Percentiles rank a stretch among this genome's conserved stretches.
Conservation (phyloP, 176 grass and related monocot species). For the Cenchrus purpureus region DNA sequence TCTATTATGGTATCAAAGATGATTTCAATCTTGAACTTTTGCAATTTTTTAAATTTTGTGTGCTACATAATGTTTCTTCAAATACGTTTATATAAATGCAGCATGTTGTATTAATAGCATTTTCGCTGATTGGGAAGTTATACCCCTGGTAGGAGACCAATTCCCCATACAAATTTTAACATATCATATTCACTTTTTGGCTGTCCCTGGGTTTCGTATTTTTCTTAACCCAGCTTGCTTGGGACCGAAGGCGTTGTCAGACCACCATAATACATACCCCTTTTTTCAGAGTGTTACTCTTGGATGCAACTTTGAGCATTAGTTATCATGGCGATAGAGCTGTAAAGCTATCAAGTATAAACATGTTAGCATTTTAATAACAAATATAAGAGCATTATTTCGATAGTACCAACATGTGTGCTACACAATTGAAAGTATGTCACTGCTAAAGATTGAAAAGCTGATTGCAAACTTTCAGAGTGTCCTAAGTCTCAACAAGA, state of each 20-base stretch:
- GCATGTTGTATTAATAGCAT: neutral
- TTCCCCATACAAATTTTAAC: neutral
- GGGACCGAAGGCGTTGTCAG: neutral
- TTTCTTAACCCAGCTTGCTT: neutral
- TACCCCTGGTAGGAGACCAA: neutral
- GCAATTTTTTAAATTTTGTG: neutral
- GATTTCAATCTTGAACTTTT: neutral
- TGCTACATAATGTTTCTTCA: neutral
- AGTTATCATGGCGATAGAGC: neutral
- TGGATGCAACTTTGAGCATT: neutral
- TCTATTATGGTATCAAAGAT: neutral
- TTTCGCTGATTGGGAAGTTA: neutral
- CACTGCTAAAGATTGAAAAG: neutral
- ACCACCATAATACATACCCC: neutral
- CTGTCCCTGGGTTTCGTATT: neutral
- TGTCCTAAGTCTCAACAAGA: neutral
- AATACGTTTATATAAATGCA: neutral
- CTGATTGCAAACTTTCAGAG: neutral
- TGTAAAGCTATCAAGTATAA: neutral
- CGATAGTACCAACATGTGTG: neutral
- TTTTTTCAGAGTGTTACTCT: neutral
- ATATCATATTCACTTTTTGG: neutral
- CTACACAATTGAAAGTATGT: slow-evolving; percentile 10
- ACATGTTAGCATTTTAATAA: neutral
- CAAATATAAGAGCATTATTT: neutral